Evolutionary conservation across 208 protist species (phyloP), one percentile per base, ranked within the genome.

Genomic region (Trypanosoma melophagium): DNA sequence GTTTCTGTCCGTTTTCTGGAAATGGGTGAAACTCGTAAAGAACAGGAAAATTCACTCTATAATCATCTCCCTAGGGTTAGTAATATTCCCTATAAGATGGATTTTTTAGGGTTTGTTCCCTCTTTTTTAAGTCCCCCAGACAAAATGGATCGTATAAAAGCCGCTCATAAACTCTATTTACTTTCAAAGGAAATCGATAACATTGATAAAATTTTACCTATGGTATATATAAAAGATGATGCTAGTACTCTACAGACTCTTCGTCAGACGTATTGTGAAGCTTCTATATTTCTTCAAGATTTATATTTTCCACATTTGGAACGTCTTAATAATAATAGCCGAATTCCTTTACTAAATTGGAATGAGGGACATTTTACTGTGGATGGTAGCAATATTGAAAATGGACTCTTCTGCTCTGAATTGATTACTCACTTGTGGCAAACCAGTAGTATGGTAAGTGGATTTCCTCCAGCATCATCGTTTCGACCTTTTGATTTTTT

Each of bases 131-230:
- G 70, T 45, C 74, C 89, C 14, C 89, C 89, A n/a, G 89, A 95
- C 71, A 95, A 95, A 72, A 85, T 93, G 75, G 89, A 95, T 66
- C 78, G 89, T 53, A 71, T 91, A 25, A 73, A 75, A n/a, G 89
- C 89, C 0, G 84, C 83, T 21, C 72, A 84, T 59, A 95, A 93
- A 62, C 67, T 89, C 28, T 74, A 84, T 44, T 38, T 75, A 21
- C 78, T 95, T 8, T 47, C 73, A 10, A 73, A 74, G 7, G 81
- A 95, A 57, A 60, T 81, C 31, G 68, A 10, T 35, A 65, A 64
- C 3, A 74, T 93, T 54, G 58, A 67, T 53, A 59, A 61, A 25
- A 59, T 85, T 31, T 52, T 75, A 14, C 45, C n/a, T 31, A 67
- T 47, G 19, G 40, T 47, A 22, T 4, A 57, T 31, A 13, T 9